These are phyloP conservation scores for Akanthomyces lecanii DNA, from an alignment of 2,329 filamentous ascomycete species.

Conservation along the genomic window DNA sequence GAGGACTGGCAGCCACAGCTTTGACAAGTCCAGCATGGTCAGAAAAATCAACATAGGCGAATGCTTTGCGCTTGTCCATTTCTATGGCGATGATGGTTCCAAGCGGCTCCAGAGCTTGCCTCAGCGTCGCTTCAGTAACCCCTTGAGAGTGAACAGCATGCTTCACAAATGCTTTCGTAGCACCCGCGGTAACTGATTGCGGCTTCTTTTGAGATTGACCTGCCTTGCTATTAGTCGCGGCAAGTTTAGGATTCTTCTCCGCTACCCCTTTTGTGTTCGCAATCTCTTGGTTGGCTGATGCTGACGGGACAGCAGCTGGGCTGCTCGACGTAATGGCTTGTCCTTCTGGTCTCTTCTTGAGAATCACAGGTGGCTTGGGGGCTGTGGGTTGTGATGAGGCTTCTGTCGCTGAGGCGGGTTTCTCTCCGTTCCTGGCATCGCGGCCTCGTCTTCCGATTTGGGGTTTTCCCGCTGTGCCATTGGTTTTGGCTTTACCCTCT, in stretches of 20 bases:
- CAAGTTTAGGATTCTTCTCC: conserved; percentile 35
- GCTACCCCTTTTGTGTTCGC: conserved; percentile 24
- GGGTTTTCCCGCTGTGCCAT: conserved; percentile 12
- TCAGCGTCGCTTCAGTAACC: conserved; percentile 76
- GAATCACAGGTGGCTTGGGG: conserved; percentile 35
- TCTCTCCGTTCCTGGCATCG: conserved; percentile 37
- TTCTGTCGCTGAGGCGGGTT: conserved; percentile 34
- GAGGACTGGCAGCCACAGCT: conserved; percentile 75
- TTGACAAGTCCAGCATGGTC: conserved; percentile 68
- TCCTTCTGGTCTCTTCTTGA: conserved; percentile 38
- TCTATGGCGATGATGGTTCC: conserved; percentile 76
- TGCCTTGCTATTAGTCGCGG: conserved; percentile 31
- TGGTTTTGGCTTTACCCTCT: conserved; percentile 22
- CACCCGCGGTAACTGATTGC: conserved; percentile 34
- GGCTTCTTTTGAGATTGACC: conserved; percentile 32
- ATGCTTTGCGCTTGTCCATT: conserved; percentile 91
- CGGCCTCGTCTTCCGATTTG: conserved; percentile 28
- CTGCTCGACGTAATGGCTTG: conserved; percentile 22
- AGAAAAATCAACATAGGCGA: conserved; percentile 87
- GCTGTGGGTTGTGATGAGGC: conserved; percentile 23
- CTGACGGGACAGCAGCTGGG: conserved; percentile 17
- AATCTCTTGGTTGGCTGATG: conserved; percentile 20
- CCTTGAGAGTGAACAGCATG: conserved; percentile 87
- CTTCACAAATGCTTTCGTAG: conserved; percentile 70
- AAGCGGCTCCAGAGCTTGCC: conserved; percentile 68